phyloP scores from a whole-genome alignment of 352 stramenopile genomes.

The Phytophthora vignae region DNA sequence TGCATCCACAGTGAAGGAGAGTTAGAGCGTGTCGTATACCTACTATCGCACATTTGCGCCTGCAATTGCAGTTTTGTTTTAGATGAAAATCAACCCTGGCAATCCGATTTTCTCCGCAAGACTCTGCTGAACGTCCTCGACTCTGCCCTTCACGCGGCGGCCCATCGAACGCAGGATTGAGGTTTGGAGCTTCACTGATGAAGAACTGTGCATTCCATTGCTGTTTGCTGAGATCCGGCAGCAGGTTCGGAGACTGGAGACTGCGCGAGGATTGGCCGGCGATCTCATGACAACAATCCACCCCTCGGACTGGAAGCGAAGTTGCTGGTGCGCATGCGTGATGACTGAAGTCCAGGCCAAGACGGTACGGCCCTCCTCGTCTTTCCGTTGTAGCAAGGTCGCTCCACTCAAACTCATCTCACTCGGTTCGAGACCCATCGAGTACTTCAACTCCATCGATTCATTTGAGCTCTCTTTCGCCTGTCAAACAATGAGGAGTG shows the following conservation, averaged over 20 bases:
- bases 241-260: slow-evolving; percentile 12
- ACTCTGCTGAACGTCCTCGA: slow-evolving; percentile 8
- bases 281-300: slow-evolving; percentile 21
- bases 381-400: slow-evolving; percentile 7
- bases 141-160: slow-evolving; percentile 5
- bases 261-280: neutral
- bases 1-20: too few relatives aligned
- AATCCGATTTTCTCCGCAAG: neutral
- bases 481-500: neutral
- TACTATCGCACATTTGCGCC: too few relatives aligned
- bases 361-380: slow-evolving; percentile 9
- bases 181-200: slow-evolving; percentile 1
- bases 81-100: slow-evolving; percentile 8
- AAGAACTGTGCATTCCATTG: neutral
- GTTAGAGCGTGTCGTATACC: too few relatives aligned
- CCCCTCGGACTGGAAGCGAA: slow-evolving; percentile 21
- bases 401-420: slow-evolving; percentile 11
- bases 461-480: slow-evolving; percentile 3
- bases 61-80: neutral
- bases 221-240: slow-evolving; percentile 9
- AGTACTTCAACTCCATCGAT: slow-evolving; percentile 13
- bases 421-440: slow-evolving; percentile 9
- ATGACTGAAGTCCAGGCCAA: slow-evolving; percentile 15
- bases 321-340: neutral
- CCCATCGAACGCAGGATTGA: slow-evolving; percentile 13